Evolutionary conservation across 331 rosid genomes (phyloP).

Genomic region (Malus hybrid): DNA sequence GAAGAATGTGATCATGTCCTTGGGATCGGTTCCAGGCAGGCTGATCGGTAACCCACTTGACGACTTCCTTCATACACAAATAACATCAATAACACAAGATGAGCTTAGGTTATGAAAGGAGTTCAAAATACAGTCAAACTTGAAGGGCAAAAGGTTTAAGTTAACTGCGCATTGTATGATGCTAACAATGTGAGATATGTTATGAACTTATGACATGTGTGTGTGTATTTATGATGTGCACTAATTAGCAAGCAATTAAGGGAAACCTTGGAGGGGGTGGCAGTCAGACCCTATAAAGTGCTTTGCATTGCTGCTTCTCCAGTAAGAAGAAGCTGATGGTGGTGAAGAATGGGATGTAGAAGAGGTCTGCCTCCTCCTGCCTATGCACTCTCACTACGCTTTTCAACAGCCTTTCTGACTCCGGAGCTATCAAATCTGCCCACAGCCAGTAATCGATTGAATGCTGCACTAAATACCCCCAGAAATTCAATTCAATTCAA

Average conservation of each 20-base stretch:
- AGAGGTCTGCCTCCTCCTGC: conserved; percentile 88
- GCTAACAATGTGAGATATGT: background rate
- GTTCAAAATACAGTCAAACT: background rate
- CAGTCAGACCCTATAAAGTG: conserved; percentile 99
- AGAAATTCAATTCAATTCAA: background rate
- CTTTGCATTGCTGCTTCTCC: conserved; percentile 95
- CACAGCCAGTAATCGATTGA: conserved; percentile 95
- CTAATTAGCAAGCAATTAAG: conserved; percentile 3
- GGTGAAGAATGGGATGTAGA: conserved; percentile 92
- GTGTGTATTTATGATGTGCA: background rate
- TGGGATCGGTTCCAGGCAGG: conserved; percentile 95
- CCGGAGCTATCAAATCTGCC: conserved; percentile 82
- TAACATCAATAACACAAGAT: background rate
- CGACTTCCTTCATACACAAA: conserved; percentile 56
- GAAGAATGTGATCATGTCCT: conserved; percentile 89
- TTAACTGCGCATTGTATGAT: background rate
- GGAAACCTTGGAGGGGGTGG: conserved; percentile 43
- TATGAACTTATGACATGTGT: background rate
- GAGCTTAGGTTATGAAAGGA: background rate
- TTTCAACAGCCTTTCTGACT: conserved; percentile 55
- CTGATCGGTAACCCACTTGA: conserved; percentile 86
- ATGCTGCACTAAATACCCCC: conserved; percentile 43
- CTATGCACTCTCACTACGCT: conserved; percentile 64
- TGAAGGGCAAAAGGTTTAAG: background rate
- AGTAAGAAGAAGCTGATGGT: conserved; percentile 87